Conservation (phyloP, 78 protist genomes). For the Pirum gemmata region DNA sequence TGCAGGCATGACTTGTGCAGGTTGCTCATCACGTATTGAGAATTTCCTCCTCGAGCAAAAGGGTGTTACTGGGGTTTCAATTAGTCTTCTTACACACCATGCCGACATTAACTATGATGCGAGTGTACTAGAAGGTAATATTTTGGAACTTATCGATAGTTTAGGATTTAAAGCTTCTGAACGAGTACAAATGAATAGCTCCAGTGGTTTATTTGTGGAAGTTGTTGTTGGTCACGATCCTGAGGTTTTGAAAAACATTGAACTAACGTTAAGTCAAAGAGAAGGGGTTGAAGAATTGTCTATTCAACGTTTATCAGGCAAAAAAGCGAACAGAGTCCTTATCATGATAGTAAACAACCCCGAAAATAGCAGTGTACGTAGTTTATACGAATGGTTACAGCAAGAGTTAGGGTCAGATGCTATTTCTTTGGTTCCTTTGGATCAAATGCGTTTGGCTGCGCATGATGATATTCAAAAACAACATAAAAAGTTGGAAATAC, state of each 20-base stretch:
- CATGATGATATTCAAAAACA: not conserved
- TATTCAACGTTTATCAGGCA: not conserved
- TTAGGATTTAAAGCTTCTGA: not conserved
- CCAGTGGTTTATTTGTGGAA: not conserved
- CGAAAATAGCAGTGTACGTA: too few species aligned
- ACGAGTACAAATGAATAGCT: not conserved
- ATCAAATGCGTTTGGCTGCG: too few species aligned
- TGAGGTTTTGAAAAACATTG: not conserved
- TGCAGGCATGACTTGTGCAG: not conserved
- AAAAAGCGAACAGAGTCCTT: too few species aligned
- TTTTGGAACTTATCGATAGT: not conserved
- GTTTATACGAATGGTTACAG: too few species aligned
- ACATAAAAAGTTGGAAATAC: not conserved
- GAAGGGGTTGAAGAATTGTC: not conserved
- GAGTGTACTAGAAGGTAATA: not conserved
- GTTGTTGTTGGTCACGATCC: not conserved
- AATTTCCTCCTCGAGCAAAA: not conserved
- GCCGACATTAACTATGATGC: not conserved
- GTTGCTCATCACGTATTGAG: not conserved
- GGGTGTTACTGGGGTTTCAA: not conserved
- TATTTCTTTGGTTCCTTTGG: too few species aligned
- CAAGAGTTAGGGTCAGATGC: too few species aligned
- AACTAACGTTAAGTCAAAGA: not conserved
- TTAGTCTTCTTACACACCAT: not conserved
- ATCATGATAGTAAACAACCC: too few species aligned